Percentiles rank a stretch among this genome's conserved stretches.
Evolutionary conservation across 345 rosid genomes (phyloP).

Genomic region (Limnanthes douglasii): DNA sequence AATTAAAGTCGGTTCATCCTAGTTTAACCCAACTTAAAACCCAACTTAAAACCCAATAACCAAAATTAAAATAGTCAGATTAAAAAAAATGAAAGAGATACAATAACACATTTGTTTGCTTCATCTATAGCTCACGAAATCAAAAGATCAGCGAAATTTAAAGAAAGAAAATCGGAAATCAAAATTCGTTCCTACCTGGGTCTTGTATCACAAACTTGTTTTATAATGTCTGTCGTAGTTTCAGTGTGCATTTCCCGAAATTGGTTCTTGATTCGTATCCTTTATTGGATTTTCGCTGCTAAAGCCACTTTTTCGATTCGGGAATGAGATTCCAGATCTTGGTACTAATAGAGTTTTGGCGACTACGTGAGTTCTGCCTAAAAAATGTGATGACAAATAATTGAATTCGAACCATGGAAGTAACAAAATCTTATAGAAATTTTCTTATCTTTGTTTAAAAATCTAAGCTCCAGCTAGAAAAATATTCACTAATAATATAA

Average conservation of each 20-base stretch:
- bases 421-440: too few relatives aligned
- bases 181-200: slow-evolving; percentile 42
- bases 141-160: slow-evolving; percentile 31
- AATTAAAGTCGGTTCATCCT: too few relatives aligned
- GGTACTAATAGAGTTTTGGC: slow-evolving; percentile 10
- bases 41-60: too few relatives aligned
- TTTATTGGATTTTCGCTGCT: neutral
- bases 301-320: slow-evolving; percentile 11
- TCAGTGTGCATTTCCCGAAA: neutral
- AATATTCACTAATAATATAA: too few relatives aligned
- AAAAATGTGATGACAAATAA: slow-evolving; percentile 11
- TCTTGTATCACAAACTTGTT: slow-evolving; percentile 23
- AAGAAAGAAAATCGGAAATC: slow-evolving; percentile 32
- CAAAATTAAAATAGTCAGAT: too few relatives aligned
- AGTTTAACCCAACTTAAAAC: too few relatives aligned
- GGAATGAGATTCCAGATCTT: slow-evolving; percentile 14
- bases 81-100: slow-evolving; percentile 35
- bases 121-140: slow-evolving; percentile 31
- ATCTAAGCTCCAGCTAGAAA: too few relatives aligned
- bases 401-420: slow-evolving; percentile 27
- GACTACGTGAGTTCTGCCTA: slow-evolving; percentile 14
- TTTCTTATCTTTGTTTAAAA: too few relatives aligned
- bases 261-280: slow-evolving; percentile 2
- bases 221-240: slow-evolving; percentile 21
- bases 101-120: slow-evolving; percentile 35